Conservation (phyloP, 768 basidiomycete species). For the Paxillus ammoniavirescens region DNA sequence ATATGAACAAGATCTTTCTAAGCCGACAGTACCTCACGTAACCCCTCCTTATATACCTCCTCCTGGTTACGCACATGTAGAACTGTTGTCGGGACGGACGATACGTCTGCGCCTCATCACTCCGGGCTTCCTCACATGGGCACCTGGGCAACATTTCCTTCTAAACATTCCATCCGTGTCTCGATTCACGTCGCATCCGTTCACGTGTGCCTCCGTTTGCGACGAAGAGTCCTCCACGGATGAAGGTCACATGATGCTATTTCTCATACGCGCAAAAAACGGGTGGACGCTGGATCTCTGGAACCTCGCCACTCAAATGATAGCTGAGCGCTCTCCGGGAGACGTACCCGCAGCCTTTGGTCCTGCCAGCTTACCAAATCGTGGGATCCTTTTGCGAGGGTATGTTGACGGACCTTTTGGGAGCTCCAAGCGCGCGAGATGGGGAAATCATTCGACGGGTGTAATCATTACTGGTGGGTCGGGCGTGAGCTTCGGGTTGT, state of each 20-base stretch:
- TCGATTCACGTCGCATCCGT: conserved; percentile 64
- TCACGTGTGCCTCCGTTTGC: conserved; percentile 64
- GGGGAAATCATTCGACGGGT: conserved; percentile 58
- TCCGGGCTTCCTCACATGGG: conserved; percentile 58
- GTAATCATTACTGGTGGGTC: conserved; percentile 71
- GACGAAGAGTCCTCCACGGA: conserved; percentile 45
- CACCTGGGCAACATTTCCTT: conserved; percentile 77
- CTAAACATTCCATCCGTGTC: conserved; percentile 66
- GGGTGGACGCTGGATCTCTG: conserved; percentile 72
- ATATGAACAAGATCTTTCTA: neutral
- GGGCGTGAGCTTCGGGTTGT: conserved; percentile 70
- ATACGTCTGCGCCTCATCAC: conserved; percentile 66
- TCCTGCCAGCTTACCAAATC: conserved; percentile 29
- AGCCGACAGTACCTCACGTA: neutral
- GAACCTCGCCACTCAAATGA: conserved; percentile 45
- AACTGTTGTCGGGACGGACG: conserved; percentile 67
- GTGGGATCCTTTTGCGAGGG: conserved; percentile 53
- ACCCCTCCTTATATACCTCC: conserved; percentile 46
- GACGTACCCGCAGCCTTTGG: conserved; percentile 9
- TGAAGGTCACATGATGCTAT: conserved; percentile 54
- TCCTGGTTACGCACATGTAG: conserved; percentile 64
- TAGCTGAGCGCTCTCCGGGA: conserved; percentile 33
- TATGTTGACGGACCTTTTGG: conserved; percentile 72
- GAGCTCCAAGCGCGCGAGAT: conserved; percentile 55
- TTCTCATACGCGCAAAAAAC: conserved; percentile 66